Percentiles rank a stretch among this genome's conserved stretches.
Evolutionary conservation across 148 eudicot species (phyloP).

Genomic region (Vaccinium darrowii): DNA sequence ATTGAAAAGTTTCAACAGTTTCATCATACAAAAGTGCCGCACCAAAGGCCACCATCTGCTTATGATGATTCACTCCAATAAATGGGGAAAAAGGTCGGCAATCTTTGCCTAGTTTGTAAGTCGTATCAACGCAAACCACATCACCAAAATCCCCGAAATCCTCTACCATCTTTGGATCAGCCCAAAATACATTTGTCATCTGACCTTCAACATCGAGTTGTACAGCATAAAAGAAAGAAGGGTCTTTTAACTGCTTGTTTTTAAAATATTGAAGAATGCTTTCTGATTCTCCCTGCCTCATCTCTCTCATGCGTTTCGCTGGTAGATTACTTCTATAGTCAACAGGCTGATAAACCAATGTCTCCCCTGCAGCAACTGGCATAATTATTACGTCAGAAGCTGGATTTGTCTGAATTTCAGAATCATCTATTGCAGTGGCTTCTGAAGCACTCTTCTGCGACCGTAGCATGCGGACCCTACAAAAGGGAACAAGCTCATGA

Average conservation of each 20-base stretch:
- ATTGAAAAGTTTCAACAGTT: constrained; percentile 27
- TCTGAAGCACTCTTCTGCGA: constrained; percentile 28
- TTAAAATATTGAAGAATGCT: constrained; percentile 29
- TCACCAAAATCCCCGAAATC: constrained; percentile 35
- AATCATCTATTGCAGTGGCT: constrained; percentile 10
- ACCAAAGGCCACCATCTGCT: constrained; percentile 29
- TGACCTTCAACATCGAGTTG: constrained; percentile 30
- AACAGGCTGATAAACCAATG: constrained; percentile 12
- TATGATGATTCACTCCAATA: constrained; percentile 35
- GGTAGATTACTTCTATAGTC: constrained; percentile 19
- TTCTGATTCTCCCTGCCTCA: constrained; percentile 30
- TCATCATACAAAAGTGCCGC: constrained; percentile 38
- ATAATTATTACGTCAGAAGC: constrained; percentile 12
- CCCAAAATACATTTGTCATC: constrained; percentile 35
- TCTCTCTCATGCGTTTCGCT: constrained; percentile 17
- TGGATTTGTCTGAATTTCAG: constrained; percentile 9
- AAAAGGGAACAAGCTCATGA: constrained; percentile 25
- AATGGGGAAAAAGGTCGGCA: constrained; percentile 34
- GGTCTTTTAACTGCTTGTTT: constrained; percentile 18
- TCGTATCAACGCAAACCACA: constrained; percentile 34
- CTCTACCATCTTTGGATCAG: constrained; percentile 34
- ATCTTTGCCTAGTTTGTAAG: constrained; percentile 24
- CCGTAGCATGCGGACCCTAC: constrained; percentile 21
- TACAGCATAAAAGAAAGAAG: constrained; percentile 33
- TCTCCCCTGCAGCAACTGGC: constrained; percentile 18